Evolutionary conservation across 108 stramenopile genomes (phyloP).

Genomic region (Schizochytrium sp.): DNA sequence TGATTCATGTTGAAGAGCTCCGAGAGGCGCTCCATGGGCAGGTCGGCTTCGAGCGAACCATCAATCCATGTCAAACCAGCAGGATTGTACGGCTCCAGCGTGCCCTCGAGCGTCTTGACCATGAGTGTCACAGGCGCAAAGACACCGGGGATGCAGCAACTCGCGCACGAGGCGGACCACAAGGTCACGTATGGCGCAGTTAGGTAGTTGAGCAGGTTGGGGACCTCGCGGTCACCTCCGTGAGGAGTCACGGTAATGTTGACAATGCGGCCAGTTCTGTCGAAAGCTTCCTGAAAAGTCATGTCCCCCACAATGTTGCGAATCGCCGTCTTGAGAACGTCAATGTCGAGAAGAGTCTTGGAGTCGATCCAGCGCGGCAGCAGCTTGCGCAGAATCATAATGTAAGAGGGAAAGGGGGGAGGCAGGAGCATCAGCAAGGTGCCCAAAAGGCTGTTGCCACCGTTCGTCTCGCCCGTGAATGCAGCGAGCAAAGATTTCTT

Average conservation of each 20-base stretch:
- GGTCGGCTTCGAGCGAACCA: constrained; percentile 87
- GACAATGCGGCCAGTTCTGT: constrained; percentile 90
- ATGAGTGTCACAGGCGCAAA: constrained; percentile 85
- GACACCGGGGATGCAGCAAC: constrained; percentile 87
- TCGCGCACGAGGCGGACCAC: constrained; percentile 89
- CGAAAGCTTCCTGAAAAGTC: constrained; percentile 96
- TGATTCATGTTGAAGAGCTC: constrained; percentile 99
- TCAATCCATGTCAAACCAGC: constrained; percentile 49
- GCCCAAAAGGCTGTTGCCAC: background rate
- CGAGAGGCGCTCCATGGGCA: constrained; percentile 93
- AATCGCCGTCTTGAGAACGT: constrained; percentile 72
- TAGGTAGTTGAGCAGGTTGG: constrained; percentile 89
- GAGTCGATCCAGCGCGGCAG: constrained; percentile 44
- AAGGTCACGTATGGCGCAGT: constrained; percentile 94
- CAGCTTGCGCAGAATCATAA: background rate
- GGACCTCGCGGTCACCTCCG: constrained; percentile 64
- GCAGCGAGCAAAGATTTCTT: background rate
- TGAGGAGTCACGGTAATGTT: constrained; percentile 94
- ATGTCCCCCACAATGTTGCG: constrained; percentile 77
- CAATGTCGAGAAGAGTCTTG: constrained; percentile 78
- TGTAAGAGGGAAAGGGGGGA: background rate
- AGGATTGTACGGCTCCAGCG: constrained; percentile 56
- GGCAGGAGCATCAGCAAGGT: background rate
- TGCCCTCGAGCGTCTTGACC: constrained; percentile 92
- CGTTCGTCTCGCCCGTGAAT: background rate